phyloP scores from a whole-genome alignment of 2,329 filamentous ascomycete species.

The Xylariomycetidae sp. region DNA sequence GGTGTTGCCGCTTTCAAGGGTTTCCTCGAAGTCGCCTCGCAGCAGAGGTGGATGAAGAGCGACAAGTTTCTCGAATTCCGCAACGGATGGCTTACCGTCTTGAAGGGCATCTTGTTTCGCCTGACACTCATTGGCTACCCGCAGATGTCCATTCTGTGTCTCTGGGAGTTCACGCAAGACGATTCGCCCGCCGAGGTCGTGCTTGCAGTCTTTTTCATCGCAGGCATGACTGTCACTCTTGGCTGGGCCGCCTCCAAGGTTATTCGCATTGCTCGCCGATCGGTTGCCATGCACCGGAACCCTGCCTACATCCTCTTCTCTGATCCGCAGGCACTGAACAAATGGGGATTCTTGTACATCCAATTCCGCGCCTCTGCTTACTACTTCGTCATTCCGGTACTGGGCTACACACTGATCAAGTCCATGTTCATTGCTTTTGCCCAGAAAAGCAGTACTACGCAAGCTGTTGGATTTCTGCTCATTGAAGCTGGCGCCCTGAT shows the following conservation, averaged over 20 bases:
- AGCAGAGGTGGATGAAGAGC: slow-evolving; percentile 65
- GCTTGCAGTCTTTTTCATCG: slow-evolving; percentile 72
- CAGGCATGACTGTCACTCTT: slow-evolving; percentile 67
- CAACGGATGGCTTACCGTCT: slow-evolving; percentile 76
- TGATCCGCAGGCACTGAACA: slow-evolving; percentile 76
- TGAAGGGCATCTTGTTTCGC: slow-evolving; percentile 82
- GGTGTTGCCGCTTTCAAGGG: slow-evolving; percentile 70
- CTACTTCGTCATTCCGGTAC: slow-evolving; percentile 75
- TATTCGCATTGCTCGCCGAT: slow-evolving; percentile 72
- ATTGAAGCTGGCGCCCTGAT: slow-evolving; percentile 70
- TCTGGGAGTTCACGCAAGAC: slow-evolving; percentile 75
- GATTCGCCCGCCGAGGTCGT: slow-evolving; percentile 77
- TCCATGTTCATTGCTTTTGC: slow-evolving; percentile 74
- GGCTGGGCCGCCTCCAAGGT: slow-evolving; percentile 78
- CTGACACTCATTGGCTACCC: slow-evolving; percentile 78
- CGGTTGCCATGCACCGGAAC: slow-evolving; percentile 81
- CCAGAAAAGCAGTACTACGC: slow-evolving; percentile 59
- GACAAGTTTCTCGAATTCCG: slow-evolving; percentile 84
- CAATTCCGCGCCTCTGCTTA: slow-evolving; percentile 85
- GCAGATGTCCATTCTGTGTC: slow-evolving; percentile 74
- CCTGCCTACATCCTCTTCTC: slow-evolving; percentile 88
- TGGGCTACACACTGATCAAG: slow-evolving; percentile 70
- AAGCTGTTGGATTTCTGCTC: slow-evolving; percentile 70
- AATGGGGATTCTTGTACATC: slow-evolving; percentile 88
- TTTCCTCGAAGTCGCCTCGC: slow-evolving; percentile 64